These are phyloP conservation scores for Punica granatum DNA, from an alignment of 345 rosid species.

Conservation along the genomic window DNA sequence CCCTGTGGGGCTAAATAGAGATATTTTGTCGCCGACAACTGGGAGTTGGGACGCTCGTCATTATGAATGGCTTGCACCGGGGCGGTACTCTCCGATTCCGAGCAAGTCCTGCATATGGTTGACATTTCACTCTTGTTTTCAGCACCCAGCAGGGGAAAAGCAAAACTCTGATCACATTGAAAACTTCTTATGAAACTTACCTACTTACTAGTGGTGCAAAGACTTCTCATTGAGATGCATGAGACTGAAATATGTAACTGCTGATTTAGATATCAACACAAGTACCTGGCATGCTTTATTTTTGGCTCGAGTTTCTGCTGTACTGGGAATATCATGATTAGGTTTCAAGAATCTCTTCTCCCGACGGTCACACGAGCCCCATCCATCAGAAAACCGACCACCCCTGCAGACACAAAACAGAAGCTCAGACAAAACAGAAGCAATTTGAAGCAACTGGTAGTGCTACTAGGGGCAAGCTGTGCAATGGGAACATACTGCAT, in stretches of 20 bases:
- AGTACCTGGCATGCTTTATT: constrained; percentile 88
- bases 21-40: not conserved
- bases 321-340: constrained; percentile 85
- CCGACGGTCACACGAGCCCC: constrained; percentile 93
- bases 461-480: too few relatives aligned
- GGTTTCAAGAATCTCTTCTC: constrained; percentile 83
- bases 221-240: too few relatives aligned
- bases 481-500: constrained; percentile 62
- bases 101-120: constrained; percentile 51
- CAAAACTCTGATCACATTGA: not conserved
- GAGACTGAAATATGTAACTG: not conserved
- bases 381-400: constrained; percentile 84
- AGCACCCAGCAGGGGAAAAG: not conserved
- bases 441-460: too few relatives aligned
- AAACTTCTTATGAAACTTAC: too few relatives aligned
- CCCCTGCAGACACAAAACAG: constrained; percentile 31
- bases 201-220: too few relatives aligned
- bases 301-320: constrained; percentile 95
- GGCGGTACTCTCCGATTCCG: constrained; percentile 71
- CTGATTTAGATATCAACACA: not conserved
- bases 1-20: not conserved
- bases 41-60: not conserved
- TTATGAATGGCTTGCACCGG: constrained; percentile 29
- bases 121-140: not conserved
- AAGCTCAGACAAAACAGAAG: not conserved